Evolutionary conservation across 305 asterid species (phyloP), one percentile per base, ranked within the genome.

Genomic region (Fraxinus angustifolia): DNA sequence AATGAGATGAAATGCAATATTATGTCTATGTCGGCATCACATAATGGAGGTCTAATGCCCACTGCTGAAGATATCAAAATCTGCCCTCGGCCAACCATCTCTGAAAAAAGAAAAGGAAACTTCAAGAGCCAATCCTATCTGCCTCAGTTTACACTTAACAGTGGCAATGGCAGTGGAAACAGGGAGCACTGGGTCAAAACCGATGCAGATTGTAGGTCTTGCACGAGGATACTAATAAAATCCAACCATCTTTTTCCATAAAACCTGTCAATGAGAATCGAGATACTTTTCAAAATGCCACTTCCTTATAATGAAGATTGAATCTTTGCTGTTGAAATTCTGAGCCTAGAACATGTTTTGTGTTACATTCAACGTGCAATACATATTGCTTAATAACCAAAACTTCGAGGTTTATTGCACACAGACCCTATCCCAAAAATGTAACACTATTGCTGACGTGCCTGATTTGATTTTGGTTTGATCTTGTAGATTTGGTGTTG

Each of bases 201-300:
- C 30, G 99, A 95, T 81, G 90, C 94, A 84, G 94, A 95, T 86
- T 95, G 99, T 95, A 91, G 90, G 99, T 92, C 71, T 53, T 28
- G 74, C 76, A 70, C 42, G 31, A 53, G 80, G 34, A 28, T 79
- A 33, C 80, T 50, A n/a, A 34, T 19, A 33, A 76, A 1, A 33
- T 50, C 67, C 35, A 2, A 70, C 6, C 8, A 38, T n/a, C 23
- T 11, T 35, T 23, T 81, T 60, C 38, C 77, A 75, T 4, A 23
- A 35, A 48, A 65, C 21, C 16, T 58, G 6, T 19, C 26, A 58
- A 62, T 16, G 53, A 67, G 34, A 58, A 77, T 50, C 70, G 48
- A 58, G 68, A 42, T 42, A 42, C 53, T 40, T 40, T 40, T 40
- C 48, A 40, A 42, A 42, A 36, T 42, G 53, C n/a, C n/a, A 42